These are phyloP conservation scores for Claviceps fusiformis DNA, from an alignment of 2,329 filamentous ascomycete genomes.

Conservation along the genomic window DNA sequence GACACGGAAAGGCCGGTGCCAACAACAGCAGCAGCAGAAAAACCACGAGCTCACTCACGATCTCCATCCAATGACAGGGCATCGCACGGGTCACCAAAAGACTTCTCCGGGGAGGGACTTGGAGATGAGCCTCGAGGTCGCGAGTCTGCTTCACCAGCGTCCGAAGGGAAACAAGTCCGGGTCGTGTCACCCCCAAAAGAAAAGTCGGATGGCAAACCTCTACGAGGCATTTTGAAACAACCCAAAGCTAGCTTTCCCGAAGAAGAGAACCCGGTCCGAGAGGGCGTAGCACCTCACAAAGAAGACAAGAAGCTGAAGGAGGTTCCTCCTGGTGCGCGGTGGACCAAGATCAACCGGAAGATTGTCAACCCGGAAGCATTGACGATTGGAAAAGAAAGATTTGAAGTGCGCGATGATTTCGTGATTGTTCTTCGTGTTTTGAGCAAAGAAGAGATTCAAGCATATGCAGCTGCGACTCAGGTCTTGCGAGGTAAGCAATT, in stretches of 20 bases:
- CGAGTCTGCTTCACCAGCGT: constrained; percentile 19
- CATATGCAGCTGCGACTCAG: constrained; percentile 68
- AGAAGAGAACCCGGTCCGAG: constrained; percentile 66
- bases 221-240: constrained; percentile 75
- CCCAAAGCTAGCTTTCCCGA: constrained; percentile 78
- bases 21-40: constrained; percentile 5
- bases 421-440: constrained; percentile 86
- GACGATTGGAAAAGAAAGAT: constrained; percentile 76
- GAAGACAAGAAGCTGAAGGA: constrained; percentile 61
- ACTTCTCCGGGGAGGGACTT: not conserved
- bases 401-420: constrained; percentile 82
- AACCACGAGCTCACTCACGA: constrained; percentile 6
- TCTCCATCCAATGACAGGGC: constrained; percentile 10
- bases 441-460: constrained; percentile 79
- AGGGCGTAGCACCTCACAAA: constrained; percentile 89
- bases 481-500: constrained; percentile 59
- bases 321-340: constrained; percentile 66
- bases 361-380: constrained; percentile 84
- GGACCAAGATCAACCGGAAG: constrained; percentile 84
- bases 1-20: not conserved
- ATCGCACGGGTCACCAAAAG: constrained; percentile 6
- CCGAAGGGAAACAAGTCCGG: constrained; percentile 39
- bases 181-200: constrained; percentile 59
- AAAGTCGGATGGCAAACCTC: constrained; percentile 50
- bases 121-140: constrained; percentile 27